A percentile compares a stretch with the other conserved stretches of the same genome.
phyloP scores from a whole-genome alignment of 2,329 filamentous ascomycete genomes.

The Fusarium sarcochroum region DNA sequence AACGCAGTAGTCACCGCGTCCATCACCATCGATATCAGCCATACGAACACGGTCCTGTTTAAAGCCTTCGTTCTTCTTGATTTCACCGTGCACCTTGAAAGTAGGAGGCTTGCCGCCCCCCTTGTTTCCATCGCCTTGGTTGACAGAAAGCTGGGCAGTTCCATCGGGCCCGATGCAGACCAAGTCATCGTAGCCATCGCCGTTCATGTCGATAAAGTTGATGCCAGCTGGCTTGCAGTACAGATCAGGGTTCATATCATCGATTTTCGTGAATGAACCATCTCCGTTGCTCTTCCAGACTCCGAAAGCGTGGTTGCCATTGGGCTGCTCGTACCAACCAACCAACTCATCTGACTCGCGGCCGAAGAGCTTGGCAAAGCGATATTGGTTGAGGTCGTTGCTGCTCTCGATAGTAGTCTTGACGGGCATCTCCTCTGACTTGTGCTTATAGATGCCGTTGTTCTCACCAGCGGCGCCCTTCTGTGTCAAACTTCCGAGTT shows the following conservation, averaged over 20 bases:
- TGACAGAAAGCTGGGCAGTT: neutral
- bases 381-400: constrained; percentile 45
- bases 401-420: constrained; percentile 34
- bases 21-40: constrained; percentile 49
- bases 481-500: constrained; percentile 47
- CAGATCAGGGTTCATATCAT: constrained; percentile 13
- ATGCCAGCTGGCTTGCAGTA: constrained; percentile 7
- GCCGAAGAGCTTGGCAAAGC: constrained; percentile 41
- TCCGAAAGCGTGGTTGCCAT: constrained; percentile 2
- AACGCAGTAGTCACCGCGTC: constrained; percentile 53
- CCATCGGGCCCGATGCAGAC: neutral
- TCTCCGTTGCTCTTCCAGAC: constrained; percentile 12
- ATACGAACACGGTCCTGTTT: constrained; percentile 43
- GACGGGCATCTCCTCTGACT: constrained; percentile 24
- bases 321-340: constrained; percentile 34
- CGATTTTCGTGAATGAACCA: constrained; percentile 29
- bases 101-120: neutral
- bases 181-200: constrained; percentile 31
- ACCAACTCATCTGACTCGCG: constrained; percentile 40
- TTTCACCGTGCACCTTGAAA: constrained; percentile 5
- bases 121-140: constrained; percentile 7
- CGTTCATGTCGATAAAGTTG: constrained; percentile 16
- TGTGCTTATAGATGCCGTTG: constrained; percentile 50
- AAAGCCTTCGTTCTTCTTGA: constrained; percentile 12
- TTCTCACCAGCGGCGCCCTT: constrained; percentile 45